Base-by-base conservation (phyloP, 2,329 filamentous ascomycete species). In the Aspergillus oerlinghausenensis region DNA sequence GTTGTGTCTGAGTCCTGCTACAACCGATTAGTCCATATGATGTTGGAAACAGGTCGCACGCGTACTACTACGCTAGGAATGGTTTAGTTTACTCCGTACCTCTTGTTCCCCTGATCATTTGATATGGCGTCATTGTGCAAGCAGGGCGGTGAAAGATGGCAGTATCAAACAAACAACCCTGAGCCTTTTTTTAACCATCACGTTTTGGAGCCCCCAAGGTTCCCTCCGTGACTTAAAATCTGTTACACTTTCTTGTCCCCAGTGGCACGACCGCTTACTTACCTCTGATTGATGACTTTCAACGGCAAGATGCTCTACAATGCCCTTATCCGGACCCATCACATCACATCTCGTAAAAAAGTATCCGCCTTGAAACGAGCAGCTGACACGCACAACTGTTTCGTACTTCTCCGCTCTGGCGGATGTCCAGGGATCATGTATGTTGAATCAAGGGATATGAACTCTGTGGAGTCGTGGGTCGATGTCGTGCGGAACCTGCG, bases 281-380 rank as follows among this genome's bases (percentile, higher is more conserved):
- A 17, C 14, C 32, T 38, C 32, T 38, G 2, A 7, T 38, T 17
- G 14, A 17, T 38, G 32, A 38, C 2, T 14, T 17, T 7, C 14
- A 38, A 38, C 14, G 5, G 32, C 14, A 59, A 50, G 57, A 68
- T 67, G 63, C 62, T 67, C 38, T 81, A 74, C 67, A 82, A 84
- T 67, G 83, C 87, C 29, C 77, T 92, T 49, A 89, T 92, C 58
- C 83, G 88, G 52, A 92, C 89, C 0, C 89, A 92, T 64, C 89
- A 92, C 71, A 91, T 92, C 67, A 92, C 88, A 3, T 91, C 87
- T 0, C 86, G 88, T 61, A 91, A 90, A 69, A 92, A 92, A 68
- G 80, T 87, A 48, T 75, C 79, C 26, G 79, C 79, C 55, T 79
- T 92, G 23, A 87, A 88, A 70, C 84, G 86, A 2, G 81, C 83